These are phyloP conservation scores for Pythium oligandrum DNA, from an alignment of 352 stramenopile genomes.

Conservation along the genomic window DNA sequence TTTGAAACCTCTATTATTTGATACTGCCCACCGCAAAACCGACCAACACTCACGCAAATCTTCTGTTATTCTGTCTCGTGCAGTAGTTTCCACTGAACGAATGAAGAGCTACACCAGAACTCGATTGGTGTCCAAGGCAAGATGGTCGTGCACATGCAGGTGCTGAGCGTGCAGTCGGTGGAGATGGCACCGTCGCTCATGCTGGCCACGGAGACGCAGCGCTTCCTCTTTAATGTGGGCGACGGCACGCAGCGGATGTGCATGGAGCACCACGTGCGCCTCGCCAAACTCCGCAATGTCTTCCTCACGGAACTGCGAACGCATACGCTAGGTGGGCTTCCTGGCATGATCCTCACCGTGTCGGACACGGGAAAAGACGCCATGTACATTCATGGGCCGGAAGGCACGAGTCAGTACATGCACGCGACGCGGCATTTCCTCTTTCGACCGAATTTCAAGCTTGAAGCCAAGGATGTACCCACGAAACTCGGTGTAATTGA, in stretches of 20 bases:
- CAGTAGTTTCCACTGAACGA: no score
- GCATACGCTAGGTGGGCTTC: constrained; percentile 78
- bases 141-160: constrained; percentile 77
- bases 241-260: constrained; percentile 88
- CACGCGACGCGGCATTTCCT: constrained; percentile 84
- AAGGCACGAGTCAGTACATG: constrained; percentile 60
- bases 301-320: constrained; percentile 82
- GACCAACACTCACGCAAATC: no score
- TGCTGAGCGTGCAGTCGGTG: constrained; percentile 66
- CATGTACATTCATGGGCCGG: constrained; percentile 67
- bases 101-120: no score
- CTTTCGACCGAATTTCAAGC: constrained; percentile 50
- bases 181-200: constrained; percentile 76
- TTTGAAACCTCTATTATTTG: no score
- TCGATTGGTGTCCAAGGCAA: no score
- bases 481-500: neutral
- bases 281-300: constrained; percentile 77
- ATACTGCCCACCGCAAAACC: no score
- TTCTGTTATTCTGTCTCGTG: no score
- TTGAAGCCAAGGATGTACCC: constrained; percentile 37
- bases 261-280: constrained; percentile 89
- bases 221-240: constrained; percentile 87
- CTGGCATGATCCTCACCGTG: constrained; percentile 87
- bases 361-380: constrained; percentile 81
- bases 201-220: constrained; percentile 53